A percentile compares a stretch with the other conserved stretches of the same genome.
Conservation (phyloP, 306 rosid species). For the Vigna unguiculata region DNA sequence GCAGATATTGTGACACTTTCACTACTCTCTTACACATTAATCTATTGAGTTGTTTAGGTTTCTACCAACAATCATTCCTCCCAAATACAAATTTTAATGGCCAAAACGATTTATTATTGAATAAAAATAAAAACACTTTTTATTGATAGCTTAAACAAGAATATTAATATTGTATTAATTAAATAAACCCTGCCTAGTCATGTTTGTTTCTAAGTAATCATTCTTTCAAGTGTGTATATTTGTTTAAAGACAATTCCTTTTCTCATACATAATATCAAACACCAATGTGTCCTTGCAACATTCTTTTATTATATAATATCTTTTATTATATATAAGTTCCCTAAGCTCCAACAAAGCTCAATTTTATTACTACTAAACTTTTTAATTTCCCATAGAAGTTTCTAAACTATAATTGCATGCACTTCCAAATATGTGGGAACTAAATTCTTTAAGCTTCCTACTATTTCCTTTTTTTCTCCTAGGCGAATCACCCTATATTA, state of each 20-base stretch:
- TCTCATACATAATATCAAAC: constrained; percentile 20
- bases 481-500: constrained; percentile 33
- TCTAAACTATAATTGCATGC: constrained; percentile 57
- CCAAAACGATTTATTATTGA: constrained; percentile 39
- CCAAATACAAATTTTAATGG: constrained; percentile 45
- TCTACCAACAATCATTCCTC: constrained; percentile 55
- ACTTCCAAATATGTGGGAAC: constrained; percentile 85
- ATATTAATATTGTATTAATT: constrained; percentile 19
- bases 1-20: constrained; percentile 53
- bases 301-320: constrained; percentile 45
- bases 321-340: constrained; percentile 49
- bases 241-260: constrained; percentile 45
- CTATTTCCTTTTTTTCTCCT: constrained; percentile 15
- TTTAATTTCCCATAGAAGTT: constrained; percentile 52
- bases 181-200: constrained; percentile 38
- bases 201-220: constrained; percentile 54
- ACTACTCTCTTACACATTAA: constrained; percentile 50
- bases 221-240: constrained; percentile 46
- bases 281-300: constrained; percentile 8
- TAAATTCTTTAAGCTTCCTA: constrained; percentile 43
- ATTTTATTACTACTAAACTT: constrained; percentile 47
- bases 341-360: constrained; percentile 54
- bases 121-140: constrained; percentile 48
- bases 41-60: constrained; percentile 51
- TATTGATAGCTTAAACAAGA: constrained; percentile 56